Base-by-base conservation (phyloP, 2,329 filamentous ascomycete genomes). In the Nectriaceae sp. region DNA sequence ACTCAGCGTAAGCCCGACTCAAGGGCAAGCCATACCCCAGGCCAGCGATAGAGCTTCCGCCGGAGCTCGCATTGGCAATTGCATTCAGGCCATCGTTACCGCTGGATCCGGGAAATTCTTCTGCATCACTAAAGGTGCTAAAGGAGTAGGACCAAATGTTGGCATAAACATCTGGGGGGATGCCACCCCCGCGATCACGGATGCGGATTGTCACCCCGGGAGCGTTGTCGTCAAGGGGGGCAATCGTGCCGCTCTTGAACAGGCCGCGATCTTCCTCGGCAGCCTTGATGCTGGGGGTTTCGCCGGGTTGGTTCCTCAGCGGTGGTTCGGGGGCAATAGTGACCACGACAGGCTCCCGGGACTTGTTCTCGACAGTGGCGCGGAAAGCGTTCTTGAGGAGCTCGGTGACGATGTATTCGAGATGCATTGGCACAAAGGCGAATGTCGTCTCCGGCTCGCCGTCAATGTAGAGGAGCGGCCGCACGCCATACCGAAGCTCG, bases 141-240 rank as follows among this genome's bases (percentile, higher is more conserved):
- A 97, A 99, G 54, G 89, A 94, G 68, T 97, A 99, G 5, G 91
- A 92, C 92, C 94, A 99, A 49, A 99, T 92, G 57, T 93, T 87
- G 4, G 87, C 85, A 26, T 94, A 74, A 21, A 94, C 86, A 15
- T 92, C 89, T 0, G 92, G 89, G 1, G 85, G 82, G 47, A 99
- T 97, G 29, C 94, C 94, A 36, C 93, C 93, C 42, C 94, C 94
- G n/a, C 91, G 85, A 66, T 99, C 94, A 8, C 94, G 86, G 59
- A 99, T 97, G 20, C 94, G 85, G 60, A 99, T 95, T 1, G 94
- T 97, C 11, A 99, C 90, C 31, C 91, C 92, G 1, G 92, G 90
- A 0, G 86, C 82, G 49, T 83, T 79, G 61, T 85, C 81, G 52
- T 84, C 80, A 5, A 85, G 74, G 0, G 81, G 80, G 29, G 72